These are phyloP conservation scores for Eucalyptus tenuipes DNA, from an alignment of 345 rosid genomes.

Conservation along the genomic window DNA sequence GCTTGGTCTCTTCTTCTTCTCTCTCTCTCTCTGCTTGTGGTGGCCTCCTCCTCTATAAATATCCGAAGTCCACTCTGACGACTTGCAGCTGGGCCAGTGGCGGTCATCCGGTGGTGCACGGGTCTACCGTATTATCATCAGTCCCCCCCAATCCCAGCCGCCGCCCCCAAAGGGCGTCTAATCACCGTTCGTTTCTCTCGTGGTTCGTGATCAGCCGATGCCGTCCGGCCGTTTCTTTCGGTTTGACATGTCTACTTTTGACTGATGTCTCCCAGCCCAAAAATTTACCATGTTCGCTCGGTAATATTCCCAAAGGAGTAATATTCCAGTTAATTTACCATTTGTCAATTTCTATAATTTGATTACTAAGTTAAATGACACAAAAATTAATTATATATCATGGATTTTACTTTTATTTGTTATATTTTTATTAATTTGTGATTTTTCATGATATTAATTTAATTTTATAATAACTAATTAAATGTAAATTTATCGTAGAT, in stretches of 20 bases:
- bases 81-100: not conserved
- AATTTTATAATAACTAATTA: too few relatives aligned
- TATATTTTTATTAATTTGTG: too few relatives aligned
- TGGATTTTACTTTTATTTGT: fast-evolving
- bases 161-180: not conserved
- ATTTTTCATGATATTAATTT: too few relatives aligned
- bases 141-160: not conserved
- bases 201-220: not conserved
- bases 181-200: not conserved
- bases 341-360: too few relatives aligned
- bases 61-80: conserved; percentile 2
- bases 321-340: too few relatives aligned
- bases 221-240: not conserved
- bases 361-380: too few relatives aligned
- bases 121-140: not conserved
- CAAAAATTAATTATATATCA: too few relatives aligned
- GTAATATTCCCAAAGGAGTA: too few relatives aligned
- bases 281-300: not conserved
- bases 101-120: not conserved
- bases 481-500: fast-evolving
- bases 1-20: not conserved
- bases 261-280: not conserved
- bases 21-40: not conserved
- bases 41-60: not conserved
- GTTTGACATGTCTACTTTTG: too few relatives aligned